phyloP scores from a whole-genome alignment of 1,284 basidiomycete genomes.

The Ceratobasidium theobromae region DNA sequence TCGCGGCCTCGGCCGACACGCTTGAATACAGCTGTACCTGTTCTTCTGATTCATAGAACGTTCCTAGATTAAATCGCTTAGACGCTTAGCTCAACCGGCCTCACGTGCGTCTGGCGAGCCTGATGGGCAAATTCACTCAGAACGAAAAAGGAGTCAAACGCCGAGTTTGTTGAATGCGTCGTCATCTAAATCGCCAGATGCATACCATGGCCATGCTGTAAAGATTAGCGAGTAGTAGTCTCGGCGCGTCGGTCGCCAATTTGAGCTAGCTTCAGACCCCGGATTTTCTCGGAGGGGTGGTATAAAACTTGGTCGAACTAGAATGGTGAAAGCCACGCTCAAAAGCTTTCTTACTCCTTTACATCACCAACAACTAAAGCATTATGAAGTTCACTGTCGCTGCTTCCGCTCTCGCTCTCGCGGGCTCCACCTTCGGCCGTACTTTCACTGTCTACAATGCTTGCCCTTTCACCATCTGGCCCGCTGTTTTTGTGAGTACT shows the following conservation, averaged over 20 bases:
- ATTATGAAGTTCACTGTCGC: constrained; percentile 29
- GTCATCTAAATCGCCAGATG: background rate
- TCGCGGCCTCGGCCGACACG: background rate
- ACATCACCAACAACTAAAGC: constrained; percentile 1
- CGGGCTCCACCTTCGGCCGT: constrained; percentile 43
- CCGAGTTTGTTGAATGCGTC: background rate
- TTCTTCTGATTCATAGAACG: background rate
- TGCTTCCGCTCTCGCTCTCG: constrained; percentile 38
- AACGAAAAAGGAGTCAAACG: background rate
- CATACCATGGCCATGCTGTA: background rate
- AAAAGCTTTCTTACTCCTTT: background rate
- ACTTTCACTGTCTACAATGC: constrained; percentile 47
- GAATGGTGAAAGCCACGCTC: background rate
- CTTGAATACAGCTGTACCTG: constrained; percentile 1
- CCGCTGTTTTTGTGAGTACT: constrained; percentile 36
- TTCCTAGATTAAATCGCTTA: background rate
- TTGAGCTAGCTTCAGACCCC: background rate
- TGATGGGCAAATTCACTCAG: background rate
- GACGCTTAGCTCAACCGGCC: background rate
- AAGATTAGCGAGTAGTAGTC: background rate
- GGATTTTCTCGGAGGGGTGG: background rate
- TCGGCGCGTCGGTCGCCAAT: no score
- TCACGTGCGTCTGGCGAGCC: background rate
- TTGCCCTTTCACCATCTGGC: constrained; percentile 50
- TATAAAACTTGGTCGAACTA: constrained; percentile 1